Percentiles rank a stretch among this genome's conserved stretches.
Conservation (phyloP, 768 basidiomycete genomes). For the Lentinula detonsa region DNA sequence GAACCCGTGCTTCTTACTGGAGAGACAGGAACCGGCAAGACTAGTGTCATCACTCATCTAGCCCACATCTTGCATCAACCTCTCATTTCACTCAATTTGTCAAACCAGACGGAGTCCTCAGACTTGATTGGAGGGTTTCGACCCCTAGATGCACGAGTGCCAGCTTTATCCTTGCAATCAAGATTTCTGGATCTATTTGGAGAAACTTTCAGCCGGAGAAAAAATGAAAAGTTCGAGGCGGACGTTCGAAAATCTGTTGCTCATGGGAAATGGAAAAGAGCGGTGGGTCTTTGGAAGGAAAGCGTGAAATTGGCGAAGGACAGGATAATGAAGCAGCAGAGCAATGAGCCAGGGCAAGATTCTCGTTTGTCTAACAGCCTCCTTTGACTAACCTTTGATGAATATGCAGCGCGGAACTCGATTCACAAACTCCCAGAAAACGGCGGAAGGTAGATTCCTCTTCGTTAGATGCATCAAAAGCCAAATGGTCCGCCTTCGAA, state of each 20-base stretch:
- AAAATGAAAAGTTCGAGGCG: constrained; percentile 82
- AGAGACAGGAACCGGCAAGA: constrained; percentile 99
- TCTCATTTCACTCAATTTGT: constrained; percentile 87
- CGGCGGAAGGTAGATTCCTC: constrained; percentile 55
- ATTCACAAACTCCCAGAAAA: constrained; percentile 52
- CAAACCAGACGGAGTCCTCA: constrained; percentile 92
- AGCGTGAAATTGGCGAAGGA: constrained; percentile 63
- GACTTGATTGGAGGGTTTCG: constrained; percentile 95
- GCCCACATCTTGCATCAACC: constrained; percentile 71
- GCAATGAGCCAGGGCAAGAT: constrained; percentile 21
- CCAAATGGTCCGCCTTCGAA: constrained; percentile 64
- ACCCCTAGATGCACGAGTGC: constrained; percentile 84
- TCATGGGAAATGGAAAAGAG: constrained; percentile 82
- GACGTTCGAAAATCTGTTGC: constrained; percentile 76
- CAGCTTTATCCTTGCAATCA: constrained; percentile 64
- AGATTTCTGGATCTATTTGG: constrained; percentile 79
- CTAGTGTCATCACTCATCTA: constrained; percentile 84
- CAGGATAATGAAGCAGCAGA: constrained; percentile 37
- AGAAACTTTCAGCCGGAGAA: constrained; percentile 81
- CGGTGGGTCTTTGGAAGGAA: constrained; percentile 80
- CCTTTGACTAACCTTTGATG: background rate
- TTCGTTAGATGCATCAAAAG: constrained; percentile 36
- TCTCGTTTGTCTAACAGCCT: background rate
- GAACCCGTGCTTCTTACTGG: constrained; percentile 93
- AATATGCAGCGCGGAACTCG: constrained; percentile 20